A percentile compares a stretch with the other conserved stretches of the same genome.
Conservation (phyloP, 768 basidiomycete species). For the Agrocybe praecox region DNA sequence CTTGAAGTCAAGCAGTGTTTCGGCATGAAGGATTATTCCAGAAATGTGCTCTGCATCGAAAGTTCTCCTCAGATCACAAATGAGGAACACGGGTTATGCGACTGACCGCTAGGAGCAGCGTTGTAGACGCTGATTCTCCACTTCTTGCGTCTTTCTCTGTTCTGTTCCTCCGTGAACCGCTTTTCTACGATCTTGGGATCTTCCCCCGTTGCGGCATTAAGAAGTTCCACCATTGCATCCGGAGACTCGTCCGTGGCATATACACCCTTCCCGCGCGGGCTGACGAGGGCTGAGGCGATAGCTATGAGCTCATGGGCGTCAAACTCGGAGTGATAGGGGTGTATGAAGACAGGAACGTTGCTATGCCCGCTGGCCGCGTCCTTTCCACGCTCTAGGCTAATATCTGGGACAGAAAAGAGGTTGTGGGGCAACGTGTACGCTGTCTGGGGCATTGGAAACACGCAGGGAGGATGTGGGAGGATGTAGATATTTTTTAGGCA, state of each 20-base stretch:
- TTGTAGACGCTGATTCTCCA: constrained; percentile 49
- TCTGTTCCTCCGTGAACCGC: constrained; percentile 34
- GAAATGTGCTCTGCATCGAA: constrained; percentile 43
- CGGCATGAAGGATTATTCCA: constrained; percentile 52
- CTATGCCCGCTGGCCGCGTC: constrained; percentile 16
- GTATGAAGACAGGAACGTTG: constrained; percentile 31
- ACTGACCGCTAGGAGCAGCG: constrained; percentile 38
- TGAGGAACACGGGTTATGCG: constrained; percentile 2
- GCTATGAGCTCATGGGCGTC: constrained; percentile 45
- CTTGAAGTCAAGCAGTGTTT: constrained; percentile 51
- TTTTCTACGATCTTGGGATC: constrained; percentile 21
- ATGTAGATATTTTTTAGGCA: constrained; percentile 4
- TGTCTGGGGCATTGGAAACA: constrained; percentile 12
- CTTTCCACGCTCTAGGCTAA: constrained; percentile 19
- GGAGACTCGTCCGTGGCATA: constrained; percentile 57
- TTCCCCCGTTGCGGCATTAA: constrained; percentile 36
- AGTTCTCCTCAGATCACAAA: neutral
- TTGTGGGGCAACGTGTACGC: constrained; percentile 26
- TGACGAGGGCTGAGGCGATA: constrained; percentile 45
- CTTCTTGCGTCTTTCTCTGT: constrained; percentile 37
- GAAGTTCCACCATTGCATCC: constrained; percentile 39
- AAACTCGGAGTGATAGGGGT: constrained; percentile 40
- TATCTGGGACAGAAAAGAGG: constrained; percentile 29
- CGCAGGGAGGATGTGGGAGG: constrained; percentile 5
- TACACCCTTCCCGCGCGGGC: constrained; percentile 51